Evolutionary conservation across 1,139 yeast species (phyloP).

Genomic region (Meyerozyma carpophila): DNA sequence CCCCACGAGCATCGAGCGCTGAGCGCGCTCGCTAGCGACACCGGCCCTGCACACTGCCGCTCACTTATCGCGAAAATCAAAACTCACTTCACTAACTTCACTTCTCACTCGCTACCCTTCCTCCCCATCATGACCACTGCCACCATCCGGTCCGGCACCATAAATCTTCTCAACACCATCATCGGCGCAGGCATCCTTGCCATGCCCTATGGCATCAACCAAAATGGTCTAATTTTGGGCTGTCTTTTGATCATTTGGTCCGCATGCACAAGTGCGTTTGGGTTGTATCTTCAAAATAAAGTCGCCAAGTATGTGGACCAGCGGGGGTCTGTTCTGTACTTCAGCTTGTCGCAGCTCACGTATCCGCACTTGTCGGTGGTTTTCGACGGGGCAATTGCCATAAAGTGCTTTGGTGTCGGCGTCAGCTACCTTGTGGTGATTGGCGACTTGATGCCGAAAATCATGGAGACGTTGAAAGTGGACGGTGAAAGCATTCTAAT

Average conservation of each 20-base stretch:
- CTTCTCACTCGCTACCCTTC: no score
- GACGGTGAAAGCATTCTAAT: slow-evolving; percentile 19
- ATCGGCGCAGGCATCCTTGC: slow-evolving; percentile 55
- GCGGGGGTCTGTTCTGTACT: slow-evolving; percentile 47
- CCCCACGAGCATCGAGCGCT: no score
- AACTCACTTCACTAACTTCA: no score
- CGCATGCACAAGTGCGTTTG: slow-evolving; percentile 47
- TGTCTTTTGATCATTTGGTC: slow-evolving; percentile 41
- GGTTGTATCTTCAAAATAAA: slow-evolving; percentile 46
- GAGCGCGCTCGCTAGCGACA: no score
- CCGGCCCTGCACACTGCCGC: no score
- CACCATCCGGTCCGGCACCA: slow-evolving; percentile 44
- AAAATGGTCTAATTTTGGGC: slow-evolving; percentile 48
- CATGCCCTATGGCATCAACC: slow-evolving; percentile 50
- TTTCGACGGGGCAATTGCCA: slow-evolving; percentile 66
- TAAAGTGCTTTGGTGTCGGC: slow-evolving; percentile 91
- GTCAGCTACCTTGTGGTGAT: slow-evolving; percentile 82
- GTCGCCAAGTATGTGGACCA: slow-evolving; percentile 47
- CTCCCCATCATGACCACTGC: slow-evolving; percentile 24
- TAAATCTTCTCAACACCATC: slow-evolving; percentile 49
- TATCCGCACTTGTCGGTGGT: slow-evolving; percentile 43
- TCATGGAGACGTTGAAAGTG: slow-evolving; percentile 40
- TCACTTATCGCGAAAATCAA: no score
- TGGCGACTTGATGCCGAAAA: slow-evolving; percentile 87
- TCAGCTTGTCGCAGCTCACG: slow-evolving; percentile 48